These are phyloP conservation scores for thale cress (Arabidopsis thaliana) DNA, from an alignment of 345 rosid genomes.

Conservation along the genomic window DNA sequence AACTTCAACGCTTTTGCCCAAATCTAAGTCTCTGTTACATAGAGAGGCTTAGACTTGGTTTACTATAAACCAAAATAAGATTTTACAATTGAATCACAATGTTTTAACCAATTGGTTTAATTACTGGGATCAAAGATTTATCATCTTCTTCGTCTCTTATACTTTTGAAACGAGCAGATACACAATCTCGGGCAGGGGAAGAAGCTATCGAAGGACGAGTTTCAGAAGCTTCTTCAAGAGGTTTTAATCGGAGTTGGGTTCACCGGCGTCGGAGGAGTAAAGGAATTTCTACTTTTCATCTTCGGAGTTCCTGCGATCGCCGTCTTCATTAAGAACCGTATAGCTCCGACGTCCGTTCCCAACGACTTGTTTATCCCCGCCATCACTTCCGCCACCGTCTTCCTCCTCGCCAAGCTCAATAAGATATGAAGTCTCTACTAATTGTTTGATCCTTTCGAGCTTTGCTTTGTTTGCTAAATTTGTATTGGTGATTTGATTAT, in stretches of 20 bases:
- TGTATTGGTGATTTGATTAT: constrained; percentile 3
- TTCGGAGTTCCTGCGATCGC: constrained; percentile 72
- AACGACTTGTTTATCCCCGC: constrained; percentile 75
- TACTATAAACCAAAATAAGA: background rate
- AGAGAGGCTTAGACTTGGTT: background rate
- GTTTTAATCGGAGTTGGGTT: constrained; percentile 61
- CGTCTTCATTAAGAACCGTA: constrained; percentile 57
- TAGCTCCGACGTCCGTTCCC: constrained; percentile 55
- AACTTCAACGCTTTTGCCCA: no score
- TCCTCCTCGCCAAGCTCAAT: constrained; percentile 71
- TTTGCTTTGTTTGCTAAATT: constrained; percentile 24
- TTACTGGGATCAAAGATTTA: background rate
- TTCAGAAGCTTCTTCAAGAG: constrained; percentile 63
- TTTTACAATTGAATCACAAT: background rate
- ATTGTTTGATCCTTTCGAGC: constrained; percentile 9
- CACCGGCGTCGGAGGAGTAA: constrained; percentile 77
- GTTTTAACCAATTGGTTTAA: background rate
- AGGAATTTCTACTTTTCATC: constrained; percentile 61
- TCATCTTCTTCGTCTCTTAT: background rate
- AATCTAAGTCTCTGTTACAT: background rate
- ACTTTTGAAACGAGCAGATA: constrained; percentile 40
- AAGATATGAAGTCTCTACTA: constrained; percentile 53
- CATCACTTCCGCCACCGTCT: constrained; percentile 80
- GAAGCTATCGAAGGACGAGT: constrained; percentile 58
- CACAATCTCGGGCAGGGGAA: constrained; percentile 50